phyloP scores from a whole-genome alignment of 1,139 yeast genomes.

The Pichia sp. region DNA sequence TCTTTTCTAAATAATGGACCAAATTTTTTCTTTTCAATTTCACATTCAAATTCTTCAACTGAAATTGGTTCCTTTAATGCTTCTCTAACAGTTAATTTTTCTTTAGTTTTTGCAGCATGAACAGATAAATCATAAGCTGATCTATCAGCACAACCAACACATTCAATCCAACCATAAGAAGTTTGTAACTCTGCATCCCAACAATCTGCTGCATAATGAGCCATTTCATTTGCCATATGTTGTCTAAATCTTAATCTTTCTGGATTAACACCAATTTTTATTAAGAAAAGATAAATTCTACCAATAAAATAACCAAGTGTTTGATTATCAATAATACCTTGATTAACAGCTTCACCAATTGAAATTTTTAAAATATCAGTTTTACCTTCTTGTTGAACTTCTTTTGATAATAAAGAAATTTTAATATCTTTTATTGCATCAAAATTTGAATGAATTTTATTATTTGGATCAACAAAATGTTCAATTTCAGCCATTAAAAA shows the following conservation, averaged over 20 bases:
- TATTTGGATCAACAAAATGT: slow-evolving; percentile 90
- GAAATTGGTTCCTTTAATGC: slow-evolving; percentile 75
- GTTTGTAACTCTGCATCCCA: slow-evolving; percentile 99
- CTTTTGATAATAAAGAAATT: slow-evolving; percentile 77
- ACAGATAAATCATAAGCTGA: slow-evolving; percentile 96
- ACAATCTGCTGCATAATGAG: slow-evolving; percentile 98
- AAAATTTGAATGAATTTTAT: slow-evolving; percentile 79
- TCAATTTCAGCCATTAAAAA: slow-evolving; percentile 99
- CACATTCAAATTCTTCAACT: slow-evolving; percentile 78
- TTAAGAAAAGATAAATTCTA: slow-evolving; percentile 78
- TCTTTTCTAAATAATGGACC: slow-evolving; percentile 97
- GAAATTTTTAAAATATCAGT: slow-evolving; percentile 59
- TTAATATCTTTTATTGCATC: slow-evolving; percentile 65
- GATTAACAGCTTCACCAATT: slow-evolving; percentile 82
- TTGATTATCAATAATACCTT: slow-evolving; percentile 90
- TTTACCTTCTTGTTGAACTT: slow-evolving; percentile 78
- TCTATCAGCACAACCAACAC: slow-evolving; percentile 99
- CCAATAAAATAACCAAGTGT: slow-evolving; percentile 96
- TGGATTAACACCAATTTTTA: slow-evolving; percentile 85
- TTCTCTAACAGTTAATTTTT: slow-evolving; percentile 90
- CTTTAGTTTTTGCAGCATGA: slow-evolving; percentile 91
- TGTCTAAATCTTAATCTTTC: slow-evolving; percentile 90
- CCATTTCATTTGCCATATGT: slow-evolving; percentile 98
- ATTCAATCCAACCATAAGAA: slow-evolving; percentile 98
- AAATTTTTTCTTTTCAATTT: slow-evolving; percentile 86